Evolutionary conservation across 345 rosid genomes (phyloP).

Genomic region (Brassica carinata): DNA sequence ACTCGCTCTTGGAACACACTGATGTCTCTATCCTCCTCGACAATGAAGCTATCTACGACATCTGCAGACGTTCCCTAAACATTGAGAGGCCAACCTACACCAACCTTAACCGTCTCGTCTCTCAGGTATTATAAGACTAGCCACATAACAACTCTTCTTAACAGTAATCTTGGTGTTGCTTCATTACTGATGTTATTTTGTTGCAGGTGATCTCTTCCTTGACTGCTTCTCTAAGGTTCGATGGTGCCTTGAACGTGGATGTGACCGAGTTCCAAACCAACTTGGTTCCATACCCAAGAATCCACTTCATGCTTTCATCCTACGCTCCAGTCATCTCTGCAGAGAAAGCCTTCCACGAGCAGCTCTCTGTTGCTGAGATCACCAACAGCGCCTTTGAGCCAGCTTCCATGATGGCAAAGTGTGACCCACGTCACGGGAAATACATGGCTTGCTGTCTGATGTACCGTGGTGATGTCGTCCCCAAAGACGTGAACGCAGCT

Average conservation of each 20-base stretch:
- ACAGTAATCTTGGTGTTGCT: background rate
- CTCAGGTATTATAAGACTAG: conserved; percentile 53
- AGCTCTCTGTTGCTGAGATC: conserved; percentile 67
- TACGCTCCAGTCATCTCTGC: conserved; percentile 78
- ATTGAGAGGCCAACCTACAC: conserved; percentile 80
- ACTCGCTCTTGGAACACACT: conserved; percentile 73
- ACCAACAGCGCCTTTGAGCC: conserved; percentile 63
- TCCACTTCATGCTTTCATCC: conserved; percentile 85
- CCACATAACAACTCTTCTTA: too few species aligned
- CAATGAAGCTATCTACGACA: conserved; percentile 59
- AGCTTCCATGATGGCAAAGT: conserved; percentile 64
- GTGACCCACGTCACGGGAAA: conserved; percentile 89
- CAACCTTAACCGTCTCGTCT: conserved; percentile 73
- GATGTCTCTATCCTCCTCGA: conserved; percentile 65
- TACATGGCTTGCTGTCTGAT: conserved; percentile 85
- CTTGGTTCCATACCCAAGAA: conserved; percentile 80
- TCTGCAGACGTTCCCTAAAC: conserved; percentile 76
- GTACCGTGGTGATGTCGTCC: conserved; percentile 85
- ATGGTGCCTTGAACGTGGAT: conserved; percentile 79
- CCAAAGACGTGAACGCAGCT: conserved; percentile 76
- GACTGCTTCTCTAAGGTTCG: conserved; percentile 81
- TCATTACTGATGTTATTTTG: background rate
- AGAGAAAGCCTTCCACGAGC: conserved; percentile 61
- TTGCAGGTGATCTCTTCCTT: conserved; percentile 68
- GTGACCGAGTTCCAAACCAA: conserved; percentile 82